Conservation (phyloP, 257 asterid genomes). For the Solanum bulbocastanum region DNA sequence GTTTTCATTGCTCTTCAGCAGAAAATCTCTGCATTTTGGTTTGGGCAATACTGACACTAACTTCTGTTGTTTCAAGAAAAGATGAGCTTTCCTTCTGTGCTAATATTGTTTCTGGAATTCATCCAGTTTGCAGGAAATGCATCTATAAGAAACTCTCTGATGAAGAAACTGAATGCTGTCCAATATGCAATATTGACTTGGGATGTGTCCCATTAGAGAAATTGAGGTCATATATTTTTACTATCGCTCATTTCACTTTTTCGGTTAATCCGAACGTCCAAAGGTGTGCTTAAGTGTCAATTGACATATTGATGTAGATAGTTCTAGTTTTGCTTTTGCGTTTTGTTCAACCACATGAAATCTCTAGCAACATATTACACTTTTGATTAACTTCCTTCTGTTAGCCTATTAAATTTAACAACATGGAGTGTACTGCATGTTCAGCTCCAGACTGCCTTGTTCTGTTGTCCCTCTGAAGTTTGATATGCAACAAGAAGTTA, state of each 20-base stretch:
- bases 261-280: not conserved
- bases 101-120: not conserved
- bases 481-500: not conserved
- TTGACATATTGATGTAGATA: not conserved
- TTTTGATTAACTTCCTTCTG: not conserved
- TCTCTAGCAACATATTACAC: not conserved
- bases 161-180: slow-evolving; percentile 84
- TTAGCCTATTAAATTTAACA: not conserved
- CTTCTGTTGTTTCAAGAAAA: not conserved
- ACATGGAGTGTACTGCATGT: not conserved
- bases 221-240: slow-evolving; percentile 45
- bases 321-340: not conserved
- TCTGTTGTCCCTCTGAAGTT: not conserved
- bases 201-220: slow-evolving; percentile 88
- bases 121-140: slow-evolving; percentile 88
- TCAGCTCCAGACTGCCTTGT: not conserved
- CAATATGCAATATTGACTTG: slow-evolving; percentile 75
- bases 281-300: not conserved
- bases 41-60: not conserved
- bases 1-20: not conserved
- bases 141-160: slow-evolving; percentile 74
- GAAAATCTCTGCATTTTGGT: not conserved
- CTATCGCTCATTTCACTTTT: not conserved
- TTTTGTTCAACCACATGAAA: not conserved
- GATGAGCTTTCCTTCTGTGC: not conserved